Conservation (phyloP, 2,329 filamentous ascomycete genomes). For the Fusarium dimerum region DNA sequence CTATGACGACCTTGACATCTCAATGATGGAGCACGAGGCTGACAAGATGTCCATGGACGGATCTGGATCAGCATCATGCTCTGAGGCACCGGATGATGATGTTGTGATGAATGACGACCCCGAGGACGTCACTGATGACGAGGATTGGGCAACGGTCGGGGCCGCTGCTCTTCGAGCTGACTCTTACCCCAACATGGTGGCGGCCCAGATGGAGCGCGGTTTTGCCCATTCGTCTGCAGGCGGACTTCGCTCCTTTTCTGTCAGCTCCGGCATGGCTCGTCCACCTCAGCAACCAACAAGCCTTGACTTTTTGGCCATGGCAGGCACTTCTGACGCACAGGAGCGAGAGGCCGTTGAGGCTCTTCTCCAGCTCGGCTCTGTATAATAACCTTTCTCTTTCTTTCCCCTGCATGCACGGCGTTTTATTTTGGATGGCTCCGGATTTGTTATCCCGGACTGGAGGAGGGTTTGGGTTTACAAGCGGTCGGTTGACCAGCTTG, state of each 20-base stretch:
- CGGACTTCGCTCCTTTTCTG: slow-evolving; percentile 51
- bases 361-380: slow-evolving; percentile 77
- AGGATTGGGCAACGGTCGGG: slow-evolving; percentile 91
- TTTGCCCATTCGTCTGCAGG: slow-evolving; percentile 43
- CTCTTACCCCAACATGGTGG: slow-evolving; percentile 58
- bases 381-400: slow-evolving; percentile 53
- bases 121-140: slow-evolving; percentile 88
- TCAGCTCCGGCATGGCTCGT: slow-evolving; percentile 53
- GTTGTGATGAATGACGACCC: slow-evolving; percentile 72
- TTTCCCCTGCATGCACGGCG: slow-evolving; percentile 53
- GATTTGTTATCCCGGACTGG: slow-evolving; percentile 13
- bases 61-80: slow-evolving; percentile 71
- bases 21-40: slow-evolving; percentile 79
- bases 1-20: slow-evolving; percentile 63
- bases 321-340: slow-evolving; percentile 62
- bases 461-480: slow-evolving; percentile 20
- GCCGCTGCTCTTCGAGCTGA: slow-evolving; percentile 77
- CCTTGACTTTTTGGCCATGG: slow-evolving; percentile 53
- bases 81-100: slow-evolving; percentile 70
- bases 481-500: slow-evolving; percentile 31
- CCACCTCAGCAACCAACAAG: slow-evolving; percentile 49
- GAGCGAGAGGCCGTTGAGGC: slow-evolving; percentile 83
- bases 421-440: slow-evolving; percentile 37
- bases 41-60: slow-evolving; percentile 92
- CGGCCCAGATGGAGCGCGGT: slow-evolving; percentile 56